These are phyloP conservation scores for Globisporangium radiosum DNA, from an alignment of 352 stramenopile genomes.

Conservation along the genomic window DNA sequence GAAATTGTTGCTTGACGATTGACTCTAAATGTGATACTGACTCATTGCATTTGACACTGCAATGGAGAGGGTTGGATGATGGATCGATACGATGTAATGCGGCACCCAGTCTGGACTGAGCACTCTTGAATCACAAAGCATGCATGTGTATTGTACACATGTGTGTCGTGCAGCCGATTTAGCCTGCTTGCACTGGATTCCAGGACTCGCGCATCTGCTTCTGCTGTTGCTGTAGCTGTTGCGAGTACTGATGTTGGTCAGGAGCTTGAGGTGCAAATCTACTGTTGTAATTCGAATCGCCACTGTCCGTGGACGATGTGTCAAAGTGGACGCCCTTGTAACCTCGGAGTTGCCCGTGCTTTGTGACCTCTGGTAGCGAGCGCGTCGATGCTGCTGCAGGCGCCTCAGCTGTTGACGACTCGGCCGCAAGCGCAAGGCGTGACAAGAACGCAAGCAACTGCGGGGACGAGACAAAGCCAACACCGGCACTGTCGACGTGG, in stretches of 20 bases:
- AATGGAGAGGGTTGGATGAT: too few relatives aligned
- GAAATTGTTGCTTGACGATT: too few relatives aligned
- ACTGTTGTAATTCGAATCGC: not conserved
- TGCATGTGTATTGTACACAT: too few relatives aligned
- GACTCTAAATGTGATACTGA: too few relatives aligned
- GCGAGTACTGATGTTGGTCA: constrained; percentile 1
- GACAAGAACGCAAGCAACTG: constrained; percentile 56
- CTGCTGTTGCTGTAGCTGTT: not conserved
- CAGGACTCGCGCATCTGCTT: not conserved
- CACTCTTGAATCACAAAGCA: too few relatives aligned
- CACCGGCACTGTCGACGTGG: constrained; percentile 38
- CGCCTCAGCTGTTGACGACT: not conserved
- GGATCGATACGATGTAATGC: too few relatives aligned
- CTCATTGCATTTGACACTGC: too few relatives aligned
- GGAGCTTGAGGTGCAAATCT: not conserved
- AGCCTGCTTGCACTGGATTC: constrained; percentile 12
- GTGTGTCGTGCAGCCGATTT: too few relatives aligned
- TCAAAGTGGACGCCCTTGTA: not conserved
- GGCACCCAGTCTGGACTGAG: too few relatives aligned
- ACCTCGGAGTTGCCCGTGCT: constrained; percentile 1
- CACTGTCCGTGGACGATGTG: not conserved
- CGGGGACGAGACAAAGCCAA: constrained; percentile 55
- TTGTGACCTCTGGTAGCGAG: constrained; percentile 2
- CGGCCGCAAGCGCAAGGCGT: constrained; percentile 22
- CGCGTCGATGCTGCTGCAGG: too few relatives aligned